Conservation (phyloP, 768 basidiomycete genomes). For the Termitomyces sp. region DNA sequence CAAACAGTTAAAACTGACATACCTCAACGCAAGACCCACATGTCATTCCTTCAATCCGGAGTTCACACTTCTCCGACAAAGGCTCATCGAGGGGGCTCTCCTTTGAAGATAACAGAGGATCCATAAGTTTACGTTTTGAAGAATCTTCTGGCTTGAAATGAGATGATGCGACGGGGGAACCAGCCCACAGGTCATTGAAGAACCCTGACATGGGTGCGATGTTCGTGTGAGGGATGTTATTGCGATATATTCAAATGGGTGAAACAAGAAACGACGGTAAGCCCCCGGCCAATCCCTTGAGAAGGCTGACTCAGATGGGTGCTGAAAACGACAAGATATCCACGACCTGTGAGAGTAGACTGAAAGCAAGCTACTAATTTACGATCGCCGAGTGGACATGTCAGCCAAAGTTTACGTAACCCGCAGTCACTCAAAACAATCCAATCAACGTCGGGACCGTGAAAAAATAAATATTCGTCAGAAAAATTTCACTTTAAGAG, state of each 20-base stretch:
- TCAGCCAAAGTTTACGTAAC: not conserved
- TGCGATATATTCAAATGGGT: not conserved
- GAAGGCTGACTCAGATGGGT: not conserved
- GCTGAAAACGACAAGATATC: not conserved
- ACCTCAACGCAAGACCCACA: conserved; percentile 89
- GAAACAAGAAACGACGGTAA: not conserved
- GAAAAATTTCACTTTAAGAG: too few relatives aligned
- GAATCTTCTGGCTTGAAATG: conserved; percentile 6
- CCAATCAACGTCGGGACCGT: too few relatives aligned
- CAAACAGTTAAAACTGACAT: conserved; percentile 16
- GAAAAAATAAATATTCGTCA: not conserved
- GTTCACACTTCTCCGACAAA: conserved; percentile 55
- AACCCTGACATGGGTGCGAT: conserved; percentile 9
- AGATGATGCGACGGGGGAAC: conserved; percentile 9
- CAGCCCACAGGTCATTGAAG: conserved; percentile 15
- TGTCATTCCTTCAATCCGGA: conserved; percentile 87
- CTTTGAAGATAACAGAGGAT: conserved; percentile 11
- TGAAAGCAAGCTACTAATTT: not conserved
- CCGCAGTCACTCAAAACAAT: too few relatives aligned
- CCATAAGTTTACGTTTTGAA: not conserved
- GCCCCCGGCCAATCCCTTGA: not conserved
- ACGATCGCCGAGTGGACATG: not conserved
- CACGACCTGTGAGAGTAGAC: not conserved
- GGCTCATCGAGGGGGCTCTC: conserved; percentile 17
- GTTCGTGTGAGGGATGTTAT: not conserved